Percentiles rank a stretch among this genome's conserved stretches.
phyloP scores from a whole-genome alignment of 768 basidiomycete genomes.

The Trametes meyenii region DNA sequence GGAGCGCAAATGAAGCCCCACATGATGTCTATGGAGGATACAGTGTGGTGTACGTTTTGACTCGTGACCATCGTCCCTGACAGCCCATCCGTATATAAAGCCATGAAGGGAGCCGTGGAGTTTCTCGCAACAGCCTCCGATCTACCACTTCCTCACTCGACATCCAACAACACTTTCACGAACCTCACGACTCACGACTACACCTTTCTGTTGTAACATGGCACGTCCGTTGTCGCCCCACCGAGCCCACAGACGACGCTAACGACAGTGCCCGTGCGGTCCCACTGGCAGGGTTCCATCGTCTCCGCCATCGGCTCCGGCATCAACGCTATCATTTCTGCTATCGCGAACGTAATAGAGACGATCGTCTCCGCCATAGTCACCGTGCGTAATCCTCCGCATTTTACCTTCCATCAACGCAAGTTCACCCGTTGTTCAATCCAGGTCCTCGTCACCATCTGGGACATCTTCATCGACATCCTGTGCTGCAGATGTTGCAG shows the following conservation, averaged over 20 bases:
- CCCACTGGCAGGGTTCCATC: constrained; percentile 48
- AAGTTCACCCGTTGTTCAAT: too few species aligned
- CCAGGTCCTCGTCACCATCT: constrained; percentile 64
- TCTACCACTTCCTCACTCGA: too few species aligned
- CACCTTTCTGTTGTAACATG: background rate
- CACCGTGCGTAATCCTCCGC: constrained; percentile 42
- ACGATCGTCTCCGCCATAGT: constrained; percentile 56
- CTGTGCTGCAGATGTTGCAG: constrained; percentile 39
- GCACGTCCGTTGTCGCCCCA: background rate
- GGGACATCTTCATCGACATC: constrained; percentile 53
- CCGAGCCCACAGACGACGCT: background rate
- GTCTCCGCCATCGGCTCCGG: constrained; percentile 61
- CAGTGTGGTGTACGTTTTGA: background rate
- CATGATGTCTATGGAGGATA: too few species aligned
- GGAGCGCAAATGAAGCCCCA: background rate
- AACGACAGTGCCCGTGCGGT: too few species aligned
- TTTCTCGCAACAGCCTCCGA: too few species aligned
- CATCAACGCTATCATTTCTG: constrained; percentile 56
- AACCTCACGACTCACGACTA: background rate
- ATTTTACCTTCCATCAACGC: background rate
- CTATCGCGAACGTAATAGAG: constrained; percentile 57
- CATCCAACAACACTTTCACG: too few species aligned
- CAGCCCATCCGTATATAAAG: background rate
- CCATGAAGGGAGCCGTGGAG: too few species aligned
- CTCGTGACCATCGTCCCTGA: background rate